These are phyloP conservation scores for Nidularia sp. DNA, from an alignment of 768 basidiomycete genomes.

Conservation along the genomic window DNA sequence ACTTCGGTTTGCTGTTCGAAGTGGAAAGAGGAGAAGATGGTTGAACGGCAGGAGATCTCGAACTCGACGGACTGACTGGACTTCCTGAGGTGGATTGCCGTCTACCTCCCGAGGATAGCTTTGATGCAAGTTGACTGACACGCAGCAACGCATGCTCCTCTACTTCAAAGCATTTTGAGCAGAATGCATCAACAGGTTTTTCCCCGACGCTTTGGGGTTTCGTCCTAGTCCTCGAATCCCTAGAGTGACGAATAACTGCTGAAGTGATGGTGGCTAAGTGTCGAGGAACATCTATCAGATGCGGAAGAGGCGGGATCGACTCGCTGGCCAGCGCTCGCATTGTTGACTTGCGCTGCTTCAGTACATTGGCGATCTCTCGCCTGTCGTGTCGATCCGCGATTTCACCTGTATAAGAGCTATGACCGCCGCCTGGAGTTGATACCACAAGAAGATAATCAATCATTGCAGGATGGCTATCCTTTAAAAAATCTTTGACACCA, in stretches of 20 bases:
- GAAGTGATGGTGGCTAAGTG: conserved; percentile 76
- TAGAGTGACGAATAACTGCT: conserved; percentile 65
- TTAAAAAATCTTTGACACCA: conserved; percentile 70
- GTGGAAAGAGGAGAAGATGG: conserved; percentile 8
- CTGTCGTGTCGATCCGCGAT: conserved; percentile 44
- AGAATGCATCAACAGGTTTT: conserved; percentile 48
- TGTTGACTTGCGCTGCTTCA: conserved; percentile 51
- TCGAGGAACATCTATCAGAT: conserved; percentile 73
- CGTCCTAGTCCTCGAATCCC: conserved; percentile 28
- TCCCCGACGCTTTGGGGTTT: conserved; percentile 19
- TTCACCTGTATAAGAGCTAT: conserved; percentile 18
- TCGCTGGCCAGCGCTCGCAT: conserved; percentile 64
- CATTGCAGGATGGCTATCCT: conserved; percentile 63
- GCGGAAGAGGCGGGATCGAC: conserved; percentile 67
- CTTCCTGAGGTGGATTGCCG: not conserved
- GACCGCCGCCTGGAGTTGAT: conserved; percentile 48
- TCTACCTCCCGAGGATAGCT: conserved; percentile 20
- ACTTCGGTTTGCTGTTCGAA: conserved; percentile 3
- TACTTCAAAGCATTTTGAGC: conserved; percentile 58
- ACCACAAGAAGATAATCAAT: conserved; percentile 72
- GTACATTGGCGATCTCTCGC: conserved; percentile 46
- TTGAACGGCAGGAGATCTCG: not conserved
- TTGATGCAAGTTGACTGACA: conserved; percentile 57
- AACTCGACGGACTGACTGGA: conserved; percentile 2
- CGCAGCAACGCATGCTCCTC: conserved; percentile 66